phyloP scores from a whole-genome alignment of 2,329 filamentous ascomycete genomes.

The Verticillium klebahnii region DNA sequence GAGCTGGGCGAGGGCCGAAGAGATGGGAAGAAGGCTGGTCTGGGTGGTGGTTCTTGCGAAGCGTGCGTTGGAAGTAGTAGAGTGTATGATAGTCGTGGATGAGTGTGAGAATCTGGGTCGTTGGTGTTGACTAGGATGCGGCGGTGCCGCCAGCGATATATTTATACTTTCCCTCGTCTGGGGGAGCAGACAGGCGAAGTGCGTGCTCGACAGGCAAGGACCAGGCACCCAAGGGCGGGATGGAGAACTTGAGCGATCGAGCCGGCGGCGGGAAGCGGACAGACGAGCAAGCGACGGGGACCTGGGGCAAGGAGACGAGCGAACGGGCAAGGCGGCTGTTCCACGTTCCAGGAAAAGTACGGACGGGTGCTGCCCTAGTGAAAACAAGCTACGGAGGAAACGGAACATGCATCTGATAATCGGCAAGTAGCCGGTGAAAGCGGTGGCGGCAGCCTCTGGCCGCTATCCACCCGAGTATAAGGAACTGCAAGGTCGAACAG shows the following conservation, averaged over 20 bases:
- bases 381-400: neutral
- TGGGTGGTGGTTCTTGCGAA: neutral
- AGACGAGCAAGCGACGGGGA: neutral
- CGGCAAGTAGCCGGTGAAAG: neutral
- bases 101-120: neutral
- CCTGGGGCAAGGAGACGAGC: neutral
- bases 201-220: neutral
- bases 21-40: neutral
- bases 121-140: neutral
- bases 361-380: neutral
- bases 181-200: neutral
- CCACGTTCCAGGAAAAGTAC: neutral
- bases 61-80: neutral
- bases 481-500: neutral
- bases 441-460: neutral
- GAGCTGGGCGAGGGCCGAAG: neutral
- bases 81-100: neutral
- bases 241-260: neutral
- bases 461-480: neutral
- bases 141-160: neutral
- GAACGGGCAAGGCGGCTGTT: neutral
- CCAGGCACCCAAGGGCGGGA: neutral
- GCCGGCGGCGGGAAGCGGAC: neutral
- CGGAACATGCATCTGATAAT: neutral
- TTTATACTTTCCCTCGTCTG: neutral